These are phyloP conservation scores for Saccharomycopsis microspora DNA, from an alignment of 805 yeast genomes.

Conservation along the genomic window DNA sequence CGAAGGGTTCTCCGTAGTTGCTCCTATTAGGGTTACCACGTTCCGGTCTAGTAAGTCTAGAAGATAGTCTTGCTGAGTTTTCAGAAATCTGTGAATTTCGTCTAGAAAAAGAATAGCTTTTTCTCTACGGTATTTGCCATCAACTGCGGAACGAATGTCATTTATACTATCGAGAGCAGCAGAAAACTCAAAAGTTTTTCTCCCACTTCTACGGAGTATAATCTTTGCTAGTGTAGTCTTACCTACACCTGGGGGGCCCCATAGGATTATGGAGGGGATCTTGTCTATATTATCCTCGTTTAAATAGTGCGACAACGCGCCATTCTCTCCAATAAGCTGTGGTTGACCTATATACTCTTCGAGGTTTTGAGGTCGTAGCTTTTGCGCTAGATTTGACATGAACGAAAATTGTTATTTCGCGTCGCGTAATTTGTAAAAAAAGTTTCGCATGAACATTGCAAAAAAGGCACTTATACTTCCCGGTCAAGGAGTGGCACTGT, in stretches of 20 bases:
- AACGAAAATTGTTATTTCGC: slow-evolving; percentile 7
- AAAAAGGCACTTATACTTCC: slow-evolving; percentile 10
- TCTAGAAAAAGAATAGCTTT: slow-evolving; percentile 74
- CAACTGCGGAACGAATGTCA: slow-evolving; percentile 8
- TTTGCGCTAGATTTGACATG: slow-evolving; percentile 43
- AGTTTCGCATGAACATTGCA: slow-evolving; percentile 26
- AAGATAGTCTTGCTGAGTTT: slow-evolving; percentile 79
- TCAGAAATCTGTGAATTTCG: slow-evolving; percentile 83
- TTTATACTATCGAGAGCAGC: slow-evolving; percentile 40
- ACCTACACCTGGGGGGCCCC: slow-evolving; percentile 95
- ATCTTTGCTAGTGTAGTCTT: slow-evolving; percentile 79
- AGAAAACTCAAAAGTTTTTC: slow-evolving; percentile 62
- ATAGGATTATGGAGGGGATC: slow-evolving; percentile 76
- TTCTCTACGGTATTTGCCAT: slow-evolving; percentile 30
- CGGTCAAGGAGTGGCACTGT: slow-evolving; percentile 15
- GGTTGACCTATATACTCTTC: slow-evolving; percentile 76
- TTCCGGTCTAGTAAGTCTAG: slow-evolving; percentile 82
- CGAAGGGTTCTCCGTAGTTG: slow-evolving; percentile 95
- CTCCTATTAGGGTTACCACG: slow-evolving; percentile 73
- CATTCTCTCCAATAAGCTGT: slow-evolving; percentile 50
- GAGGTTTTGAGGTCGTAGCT: slow-evolving; percentile 64
- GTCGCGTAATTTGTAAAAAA: slow-evolving; percentile 10
- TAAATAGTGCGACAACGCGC: slow-evolving; percentile 58
- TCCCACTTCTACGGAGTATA: slow-evolving; percentile 22
- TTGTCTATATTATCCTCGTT: slow-evolving; percentile 29